phyloP scores from a whole-genome alignment of 73 alveolate species.

The Tetrahymena malaccensis region DNA sequence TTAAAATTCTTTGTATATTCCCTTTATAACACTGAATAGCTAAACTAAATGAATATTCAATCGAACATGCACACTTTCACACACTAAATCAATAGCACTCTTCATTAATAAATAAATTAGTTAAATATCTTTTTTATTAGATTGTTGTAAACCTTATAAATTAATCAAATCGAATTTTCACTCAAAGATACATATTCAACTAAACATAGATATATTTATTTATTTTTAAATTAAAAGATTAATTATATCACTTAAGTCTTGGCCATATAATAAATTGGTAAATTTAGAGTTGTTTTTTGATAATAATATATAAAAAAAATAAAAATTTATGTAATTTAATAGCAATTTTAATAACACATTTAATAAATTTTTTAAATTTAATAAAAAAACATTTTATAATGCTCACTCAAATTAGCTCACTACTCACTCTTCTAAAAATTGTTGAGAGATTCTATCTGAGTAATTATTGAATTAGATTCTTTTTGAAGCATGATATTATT shows the following conservation, averaged over 20 bases:
- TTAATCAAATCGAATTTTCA: background rate
- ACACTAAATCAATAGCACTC: too few relatives aligned
- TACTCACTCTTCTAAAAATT: background rate
- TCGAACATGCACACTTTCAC: background rate
- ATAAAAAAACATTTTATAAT: too few relatives aligned
- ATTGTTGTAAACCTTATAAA: background rate
- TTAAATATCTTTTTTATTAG: background rate
- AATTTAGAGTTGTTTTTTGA: too few relatives aligned
- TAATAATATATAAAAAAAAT: too few relatives aligned
- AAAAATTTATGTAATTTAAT: too few relatives aligned
- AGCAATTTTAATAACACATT: too few relatives aligned
- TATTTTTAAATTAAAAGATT: too few relatives aligned
- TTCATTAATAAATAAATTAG: too few relatives aligned
- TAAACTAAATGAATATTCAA: background rate
- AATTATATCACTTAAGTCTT: too few relatives aligned
- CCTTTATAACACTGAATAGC: background rate
- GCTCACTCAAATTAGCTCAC: background rate
- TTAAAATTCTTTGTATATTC: background rate
- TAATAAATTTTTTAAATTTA: too few relatives aligned
- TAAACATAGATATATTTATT: background rate
- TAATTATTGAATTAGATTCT: background rate
- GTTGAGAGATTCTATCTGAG: background rate
- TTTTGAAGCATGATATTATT: background rate
- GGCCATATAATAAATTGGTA: too few relatives aligned
- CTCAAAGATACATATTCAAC: background rate